These are phyloP conservation scores for Microdochium nivale DNA, from an alignment of 2,329 filamentous ascomycete genomes.

Conservation along the genomic window DNA sequence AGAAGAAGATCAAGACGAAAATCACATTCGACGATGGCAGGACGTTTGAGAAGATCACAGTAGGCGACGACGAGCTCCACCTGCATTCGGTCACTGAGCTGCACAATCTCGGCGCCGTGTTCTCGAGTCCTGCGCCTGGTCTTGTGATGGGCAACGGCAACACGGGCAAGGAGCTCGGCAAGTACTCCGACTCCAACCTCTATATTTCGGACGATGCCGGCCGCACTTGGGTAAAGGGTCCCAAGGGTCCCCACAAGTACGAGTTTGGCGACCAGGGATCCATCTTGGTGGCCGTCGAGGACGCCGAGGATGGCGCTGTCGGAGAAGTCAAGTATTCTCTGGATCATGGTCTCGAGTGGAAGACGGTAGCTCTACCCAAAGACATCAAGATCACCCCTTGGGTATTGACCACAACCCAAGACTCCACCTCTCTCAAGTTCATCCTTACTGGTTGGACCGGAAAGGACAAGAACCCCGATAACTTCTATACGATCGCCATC, in stretches of 20 bases:
- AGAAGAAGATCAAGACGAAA: conserved; percentile 65
- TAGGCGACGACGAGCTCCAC: conserved; percentile 62
- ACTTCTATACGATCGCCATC: conserved; percentile 62
- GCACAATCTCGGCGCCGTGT: conserved; percentile 75
- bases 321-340: conserved; percentile 66
- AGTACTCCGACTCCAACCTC: conserved; percentile 66
- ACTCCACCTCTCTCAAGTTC: conserved; percentile 90
- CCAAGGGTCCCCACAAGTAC: conserved; percentile 83
- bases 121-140: conserved; percentile 88
- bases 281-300: conserved; percentile 73
- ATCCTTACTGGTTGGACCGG: conserved; percentile 59
- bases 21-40: conserved; percentile 96
- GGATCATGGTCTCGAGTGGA: conserved; percentile 83
- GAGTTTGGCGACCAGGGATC: conserved; percentile 93
- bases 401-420: conserved; percentile 78
- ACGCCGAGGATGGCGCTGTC: conserved; percentile 56
- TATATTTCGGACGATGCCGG: conserved; percentile 91
- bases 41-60: conserved; percentile 68
- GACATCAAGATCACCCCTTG: conserved; percentile 60
- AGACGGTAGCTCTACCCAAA: conserved; percentile 57
- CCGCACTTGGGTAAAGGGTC: conserved; percentile 67
- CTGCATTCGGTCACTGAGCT: conserved; percentile 87
- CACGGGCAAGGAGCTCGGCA: conserved; percentile 63
- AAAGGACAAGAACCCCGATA: conserved; percentile 33
- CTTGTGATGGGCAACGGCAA: conserved; percentile 94